Evolutionary conservation across 2,329 filamentous ascomycete genomes (phyloP), one percentile per base, ranked within the genome.

Genomic region (Cladosporium sp.): DNA sequence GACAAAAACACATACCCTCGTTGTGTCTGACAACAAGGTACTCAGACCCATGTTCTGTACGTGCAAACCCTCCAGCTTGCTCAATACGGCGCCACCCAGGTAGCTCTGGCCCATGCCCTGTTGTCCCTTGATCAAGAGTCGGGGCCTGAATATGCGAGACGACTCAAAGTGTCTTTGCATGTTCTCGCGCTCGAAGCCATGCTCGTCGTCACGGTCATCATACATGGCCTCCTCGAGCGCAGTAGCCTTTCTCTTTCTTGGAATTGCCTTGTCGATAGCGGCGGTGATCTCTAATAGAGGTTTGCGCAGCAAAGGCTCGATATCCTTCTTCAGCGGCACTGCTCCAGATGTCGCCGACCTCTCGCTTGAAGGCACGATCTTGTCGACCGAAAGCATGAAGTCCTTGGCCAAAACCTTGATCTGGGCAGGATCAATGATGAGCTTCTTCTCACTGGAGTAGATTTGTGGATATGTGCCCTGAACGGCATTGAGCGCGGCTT

Each of bases 401-500:
- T 99, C 95, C 64, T 95, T 95, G 5, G 95, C 92, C 51, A 91
- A 89, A 43, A 99, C 88, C 65, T 88, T 88, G 74, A 99, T 97
- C 72, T 89, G 91, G 67, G 86, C 86, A 0, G 93, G 89, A 71
- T 97, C 89, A 65, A 99, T 95, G 51, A 96, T 80, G 34, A 98
- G 86, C 79, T 97, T 97, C 76, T 96, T 89, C 69, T 91, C 89
- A 0, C 93, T 94, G 26, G 88, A 87, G 81, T 99, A 99, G 68
- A 99, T 97, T 74, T 99, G 95, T 18, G 95, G 95, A 75, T 96
- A 99, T 3, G 91, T 94, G 72, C 95, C 86, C 78, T 99, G 95
- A 26, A 99, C 95, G 2, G 95, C 91, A 76, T 99, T 99, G 66
- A 99, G 83, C 3, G 95, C 92, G 39, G 95, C 94, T 81, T 99